Percentiles rank a stretch among this genome's conserved stretches.
phyloP scores from a whole-genome alignment of 495 filamentous ascomycete genomes.

The Aspergillus bridgeri region DNA sequence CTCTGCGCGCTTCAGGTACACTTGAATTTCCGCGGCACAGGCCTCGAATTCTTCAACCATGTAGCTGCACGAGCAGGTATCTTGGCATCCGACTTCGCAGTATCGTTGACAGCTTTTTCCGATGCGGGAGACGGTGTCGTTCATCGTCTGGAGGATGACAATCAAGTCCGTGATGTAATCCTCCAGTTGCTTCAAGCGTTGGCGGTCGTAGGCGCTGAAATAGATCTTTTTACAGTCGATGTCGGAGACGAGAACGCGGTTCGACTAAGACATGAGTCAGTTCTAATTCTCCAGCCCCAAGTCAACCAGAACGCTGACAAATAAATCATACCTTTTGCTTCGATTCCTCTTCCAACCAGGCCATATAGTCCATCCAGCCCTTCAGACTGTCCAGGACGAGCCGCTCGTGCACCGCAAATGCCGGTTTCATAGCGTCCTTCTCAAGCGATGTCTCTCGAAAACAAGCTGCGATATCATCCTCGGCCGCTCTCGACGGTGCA shows the following conservation, averaged over 20 bases:
- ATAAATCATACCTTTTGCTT: conserved; percentile 7
- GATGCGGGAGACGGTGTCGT: conserved; percentile 4
- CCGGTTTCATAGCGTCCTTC: neutral
- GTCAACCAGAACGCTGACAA: no score
- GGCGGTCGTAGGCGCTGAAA: conserved; percentile 7
- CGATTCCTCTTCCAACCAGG: conserved; percentile 8
- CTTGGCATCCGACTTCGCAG: conserved; percentile 3
- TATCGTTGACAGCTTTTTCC: conserved; percentile 6
- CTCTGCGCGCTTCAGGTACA: conserved; percentile 6
- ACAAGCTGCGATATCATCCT: neutral
- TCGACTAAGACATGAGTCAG: conserved; percentile 1
- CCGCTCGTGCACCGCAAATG: conserved; percentile 2
- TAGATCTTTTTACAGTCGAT: neutral
- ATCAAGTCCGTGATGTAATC: conserved; percentile 7
- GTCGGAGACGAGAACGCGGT: conserved; percentile 1
- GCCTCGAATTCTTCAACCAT: conserved; percentile 9
- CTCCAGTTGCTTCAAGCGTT: conserved; percentile 8
- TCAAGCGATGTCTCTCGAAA: neutral
- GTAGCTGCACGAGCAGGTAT: neutral
- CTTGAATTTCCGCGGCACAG: neutral
- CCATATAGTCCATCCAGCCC: conserved; percentile 14
- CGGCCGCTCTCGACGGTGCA: neutral
- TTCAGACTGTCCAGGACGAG: conserved; percentile 7
- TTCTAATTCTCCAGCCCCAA: no score
- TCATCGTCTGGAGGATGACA: conserved; percentile 8